These are phyloP conservation scores for Discostella pseudostelligera DNA, from an alignment of 108 stramenopile species.

Conservation along the genomic window DNA sequence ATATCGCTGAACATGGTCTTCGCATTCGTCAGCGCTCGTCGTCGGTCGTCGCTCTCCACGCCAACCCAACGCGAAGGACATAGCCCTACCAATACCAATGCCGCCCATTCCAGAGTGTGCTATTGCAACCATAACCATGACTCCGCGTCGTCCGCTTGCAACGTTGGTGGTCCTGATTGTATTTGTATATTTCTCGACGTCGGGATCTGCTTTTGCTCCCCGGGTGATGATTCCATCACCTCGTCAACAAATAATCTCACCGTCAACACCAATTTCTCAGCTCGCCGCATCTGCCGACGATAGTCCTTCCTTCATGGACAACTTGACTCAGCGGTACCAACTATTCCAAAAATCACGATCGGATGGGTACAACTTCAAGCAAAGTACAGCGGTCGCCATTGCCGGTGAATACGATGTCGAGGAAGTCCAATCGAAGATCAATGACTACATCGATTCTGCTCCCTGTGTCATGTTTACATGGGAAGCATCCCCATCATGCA, in stretches of 20 bases:
- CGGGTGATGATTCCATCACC: neutral
- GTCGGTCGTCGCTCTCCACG: too few species aligned
- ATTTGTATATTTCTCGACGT: neutral
- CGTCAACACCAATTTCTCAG: neutral
- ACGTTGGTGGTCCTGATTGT: slow-evolving; percentile 8
- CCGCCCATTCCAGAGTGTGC: too few species aligned
- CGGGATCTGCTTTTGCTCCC: neutral
- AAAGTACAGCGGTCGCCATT: slow-evolving; percentile 48
- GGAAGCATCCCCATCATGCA: slow-evolving; percentile 65
- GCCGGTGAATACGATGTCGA: slow-evolving; percentile 64
- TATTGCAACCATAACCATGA: slow-evolving; percentile 5
- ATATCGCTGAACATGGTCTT: too few species aligned
- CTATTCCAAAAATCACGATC: slow-evolving; percentile 34
- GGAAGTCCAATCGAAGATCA: slow-evolving; percentile 40
- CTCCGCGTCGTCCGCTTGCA: neutral
- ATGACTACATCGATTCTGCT: slow-evolving; percentile 48
- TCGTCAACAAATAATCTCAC: neutral
- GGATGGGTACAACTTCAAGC: slow-evolving; percentile 57
- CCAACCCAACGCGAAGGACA: too few species aligned
- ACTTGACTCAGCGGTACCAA: slow-evolving; percentile 22
- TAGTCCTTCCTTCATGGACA: slow-evolving; percentile 18
- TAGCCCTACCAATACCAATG: too few species aligned
- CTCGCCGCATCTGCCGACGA: slow-evolving; percentile 22
- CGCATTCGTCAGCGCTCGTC: too few species aligned
- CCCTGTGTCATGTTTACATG: slow-evolving; percentile 65